Percentiles rank a stretch among this genome's conserved stretches.
Evolutionary conservation across 1,139 yeast species (phyloP).

Genomic region (Geotrichum aggregatum): DNA sequence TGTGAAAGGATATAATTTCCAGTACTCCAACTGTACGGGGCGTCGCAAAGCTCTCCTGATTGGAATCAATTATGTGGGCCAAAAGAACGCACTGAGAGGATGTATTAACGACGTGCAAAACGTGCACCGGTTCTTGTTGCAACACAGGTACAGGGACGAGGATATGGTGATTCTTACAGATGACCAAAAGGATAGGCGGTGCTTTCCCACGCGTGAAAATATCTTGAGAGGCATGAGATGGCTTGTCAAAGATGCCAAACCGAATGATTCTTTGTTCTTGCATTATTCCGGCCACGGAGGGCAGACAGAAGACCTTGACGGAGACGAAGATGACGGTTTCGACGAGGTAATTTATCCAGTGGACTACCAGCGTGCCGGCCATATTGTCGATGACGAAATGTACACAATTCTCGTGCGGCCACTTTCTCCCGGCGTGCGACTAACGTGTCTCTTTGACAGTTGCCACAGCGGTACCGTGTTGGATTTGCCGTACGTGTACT

Average conservation of each 20-base stretch:
- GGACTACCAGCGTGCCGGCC: conserved; percentile 72
- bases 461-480: conserved; percentile 92
- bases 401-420: conserved; percentile 77
- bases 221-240: conserved; percentile 86
- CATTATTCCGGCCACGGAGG: conserved; percentile 97
- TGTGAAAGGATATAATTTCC: conserved; percentile 42
- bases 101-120: conserved; percentile 64
- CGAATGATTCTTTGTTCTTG: conserved; percentile 63
- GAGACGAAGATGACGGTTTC: conserved; percentile 86
- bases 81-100: conserved; percentile 67
- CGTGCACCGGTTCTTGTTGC: conserved; percentile 39
- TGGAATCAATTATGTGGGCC: conserved; percentile 83
- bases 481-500: conserved; percentile 83
- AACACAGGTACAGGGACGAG: conserved; percentile 64
- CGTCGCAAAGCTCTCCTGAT: conserved; percentile 74
- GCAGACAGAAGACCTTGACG: conserved; percentile 68
- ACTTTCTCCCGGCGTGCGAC: conserved; percentile 74
- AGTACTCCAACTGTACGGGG: conserved; percentile 75
- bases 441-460: conserved; percentile 86
- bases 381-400: conserved; percentile 77
- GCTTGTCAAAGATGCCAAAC: conserved; percentile 76
- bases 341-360: conserved; percentile 92
- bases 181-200: conserved; percentile 58
- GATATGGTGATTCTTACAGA: conserved; percentile 85
- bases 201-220: conserved; percentile 72